Conservation (phyloP, 129 eudicot genomes). For the Artemisia tridentata region DNA sequence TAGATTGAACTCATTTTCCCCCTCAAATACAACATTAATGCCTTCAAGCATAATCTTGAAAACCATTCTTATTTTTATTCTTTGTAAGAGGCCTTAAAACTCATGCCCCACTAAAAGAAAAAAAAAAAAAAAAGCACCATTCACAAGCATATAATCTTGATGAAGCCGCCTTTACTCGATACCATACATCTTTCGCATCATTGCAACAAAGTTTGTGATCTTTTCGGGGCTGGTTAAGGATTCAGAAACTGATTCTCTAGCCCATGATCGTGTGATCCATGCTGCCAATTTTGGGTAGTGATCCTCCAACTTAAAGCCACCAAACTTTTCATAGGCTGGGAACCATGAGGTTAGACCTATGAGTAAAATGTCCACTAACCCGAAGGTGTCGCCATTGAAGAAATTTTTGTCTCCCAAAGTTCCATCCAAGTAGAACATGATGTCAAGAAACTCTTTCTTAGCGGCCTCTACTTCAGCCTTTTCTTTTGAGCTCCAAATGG, state of each 20-base stretch:
- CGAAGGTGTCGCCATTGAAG: constrained; percentile 61
- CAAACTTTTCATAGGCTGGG: constrained; percentile 56
- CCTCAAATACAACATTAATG: constrained; percentile 18
- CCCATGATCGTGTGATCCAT: constrained; percentile 57
- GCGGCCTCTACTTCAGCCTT: constrained; percentile 49
- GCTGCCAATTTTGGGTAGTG: constrained; percentile 54
- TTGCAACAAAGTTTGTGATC: constrained; percentile 45
- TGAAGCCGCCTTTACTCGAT: constrained; percentile 31
- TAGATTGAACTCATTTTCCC: constrained; percentile 27
- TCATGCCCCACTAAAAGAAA: constrained; percentile 1
- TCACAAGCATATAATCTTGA: background rate
- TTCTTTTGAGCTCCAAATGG: constrained; percentile 54
- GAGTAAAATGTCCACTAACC: constrained; percentile 57
- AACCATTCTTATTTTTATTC: constrained; percentile 1
- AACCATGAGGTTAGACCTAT: constrained; percentile 63
- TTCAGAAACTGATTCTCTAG: constrained; percentile 55
- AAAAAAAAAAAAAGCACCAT: background rate
- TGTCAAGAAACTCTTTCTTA: constrained; percentile 54
- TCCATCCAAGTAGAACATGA: constrained; percentile 58
- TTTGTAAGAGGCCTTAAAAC: constrained; percentile 1
- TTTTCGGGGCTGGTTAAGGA: constrained; percentile 37
- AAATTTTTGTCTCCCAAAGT: constrained; percentile 58
- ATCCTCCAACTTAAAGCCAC: constrained; percentile 64
- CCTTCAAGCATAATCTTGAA: constrained; percentile 20
- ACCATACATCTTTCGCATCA: constrained; percentile 61